Base-by-base conservation (phyloP, 2,329 filamentous ascomycete genomes). In the Curvularia eragrostidis region DNA sequence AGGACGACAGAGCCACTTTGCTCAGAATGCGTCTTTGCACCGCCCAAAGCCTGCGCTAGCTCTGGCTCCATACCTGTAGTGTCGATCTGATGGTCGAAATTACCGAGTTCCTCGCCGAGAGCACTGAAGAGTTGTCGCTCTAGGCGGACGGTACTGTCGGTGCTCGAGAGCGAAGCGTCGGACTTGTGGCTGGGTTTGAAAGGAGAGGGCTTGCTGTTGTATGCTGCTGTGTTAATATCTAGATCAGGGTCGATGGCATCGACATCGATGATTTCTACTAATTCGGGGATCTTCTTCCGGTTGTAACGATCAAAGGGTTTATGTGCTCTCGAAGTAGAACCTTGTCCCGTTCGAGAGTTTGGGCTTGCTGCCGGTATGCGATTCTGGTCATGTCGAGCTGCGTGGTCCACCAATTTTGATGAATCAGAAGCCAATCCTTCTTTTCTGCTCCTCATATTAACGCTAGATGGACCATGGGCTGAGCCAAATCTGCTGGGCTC, bases 101-200 rank as follows among this genome's bases (percentile, higher is more conserved):
- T 59, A n/a, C 61, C 63, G 3, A 74, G 52, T 39, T 73, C 71
- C 5, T 74, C 72, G 1, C 72, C 72, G 6, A 76, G 52, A 13
- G 73, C 73, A 59, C 65, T 72, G 49, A 63, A 74, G 2, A 74
- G 56, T 38, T 72, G 62, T 38, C 60, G 55, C 63, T 75, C 73
- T 0, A 75, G 47, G 18, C 66, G 66, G 4, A 52, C 62, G 0
- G 69, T 71, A 48, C 71, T 73, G 36, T 73, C 72, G 28, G 72
- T 62, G 52, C 68, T 71, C n/a, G 67, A 69, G 56, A 67, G 65
- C 3, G 56, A 58, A 3, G 30, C 32, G 1, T 61, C 62, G 23
- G 64, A 52, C 26, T 66, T 69, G 52, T 74, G 72, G 10, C 55
- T 58, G 10, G 65, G 57, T n/a, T 66, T 60, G 50, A 64, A 67